A percentile compares a stretch with the other conserved stretches of the same genome.
phyloP scores from a whole-genome alignment of 805 yeast genomes.

The Teunomyces aglyptinius region DNA sequence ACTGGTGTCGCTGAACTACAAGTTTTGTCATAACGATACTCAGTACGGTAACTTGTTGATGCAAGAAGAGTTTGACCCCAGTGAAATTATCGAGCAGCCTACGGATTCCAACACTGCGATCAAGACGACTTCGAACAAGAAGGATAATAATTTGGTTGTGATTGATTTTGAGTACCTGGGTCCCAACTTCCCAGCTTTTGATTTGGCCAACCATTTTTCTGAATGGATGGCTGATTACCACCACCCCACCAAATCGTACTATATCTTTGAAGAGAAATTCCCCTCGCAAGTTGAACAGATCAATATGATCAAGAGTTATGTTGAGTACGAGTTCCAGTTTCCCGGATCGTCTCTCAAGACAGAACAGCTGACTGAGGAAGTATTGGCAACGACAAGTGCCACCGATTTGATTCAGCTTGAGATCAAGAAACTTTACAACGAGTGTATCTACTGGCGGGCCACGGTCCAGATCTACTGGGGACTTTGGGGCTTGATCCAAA shows the following conservation, averaged over 20 bases:
- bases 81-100: constrained; percentile 27
- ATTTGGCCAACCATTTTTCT: constrained; percentile 87
- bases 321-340: constrained; percentile 52
- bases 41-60: constrained; percentile 92
- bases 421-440: constrained; percentile 56
- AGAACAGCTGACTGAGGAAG: neutral
- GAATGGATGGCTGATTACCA: constrained; percentile 98
- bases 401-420: constrained; percentile 35
- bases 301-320: constrained; percentile 74
- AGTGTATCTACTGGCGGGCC: constrained; percentile 76
- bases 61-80: constrained; percentile 51
- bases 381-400: constrained; percentile 13
- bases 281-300: constrained; percentile 70
- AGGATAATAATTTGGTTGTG: constrained; percentile 66
- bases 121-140: constrained; percentile 28
- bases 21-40: constrained; percentile 93
- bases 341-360: constrained; percentile 32
- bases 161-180: constrained; percentile 97
- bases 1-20: constrained; percentile 49
- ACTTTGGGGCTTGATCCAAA: constrained; percentile 88
- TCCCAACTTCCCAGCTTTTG: constrained; percentile 83
- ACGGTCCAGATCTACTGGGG: constrained; percentile 80
- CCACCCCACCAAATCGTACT: constrained; percentile 51
- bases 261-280: constrained; percentile 52
- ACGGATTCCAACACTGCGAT: constrained; percentile 9